These are phyloP conservation scores for Paxillus ammoniavirescens DNA, from an alignment of 768 basidiomycete genomes.

Conservation along the genomic window DNA sequence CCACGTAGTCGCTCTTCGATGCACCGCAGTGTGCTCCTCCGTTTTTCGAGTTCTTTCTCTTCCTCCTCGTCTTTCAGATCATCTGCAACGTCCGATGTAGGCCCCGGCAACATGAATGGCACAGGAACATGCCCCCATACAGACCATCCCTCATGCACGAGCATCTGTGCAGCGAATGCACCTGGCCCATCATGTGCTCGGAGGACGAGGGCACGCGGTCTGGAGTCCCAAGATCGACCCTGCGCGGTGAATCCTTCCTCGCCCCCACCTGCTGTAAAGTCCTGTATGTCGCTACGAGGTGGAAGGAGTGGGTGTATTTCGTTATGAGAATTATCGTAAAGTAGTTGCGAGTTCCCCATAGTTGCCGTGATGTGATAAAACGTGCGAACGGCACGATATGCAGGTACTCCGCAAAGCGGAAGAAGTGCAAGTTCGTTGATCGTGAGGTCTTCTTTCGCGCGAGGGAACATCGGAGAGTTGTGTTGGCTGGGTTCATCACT, in stretches of 20 bases:
- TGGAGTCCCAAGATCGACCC: slow-evolving; percentile 15
- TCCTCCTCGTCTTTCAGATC: slow-evolving; percentile 31
- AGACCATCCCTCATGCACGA: slow-evolving; percentile 65
- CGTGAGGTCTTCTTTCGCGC: slow-evolving; percentile 31
- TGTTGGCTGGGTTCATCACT: slow-evolving; percentile 10
- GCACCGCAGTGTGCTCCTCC: slow-evolving; percentile 40
- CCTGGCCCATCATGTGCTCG: slow-evolving; percentile 74
- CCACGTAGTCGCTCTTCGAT: slow-evolving; percentile 54
- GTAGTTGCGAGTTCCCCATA: slow-evolving; percentile 22
- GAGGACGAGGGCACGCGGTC: slow-evolving; percentile 57
- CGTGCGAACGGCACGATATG: slow-evolving; percentile 77
- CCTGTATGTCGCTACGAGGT: slow-evolving; percentile 22
- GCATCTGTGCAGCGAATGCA: slow-evolving; percentile 76
- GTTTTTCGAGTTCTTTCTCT: slow-evolving; percentile 37
- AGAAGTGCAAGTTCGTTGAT: slow-evolving; percentile 79
- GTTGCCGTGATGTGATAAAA: slow-evolving; percentile 40
- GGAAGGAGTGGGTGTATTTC: slow-evolving; percentile 27
- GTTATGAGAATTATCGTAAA: slow-evolving; percentile 24
- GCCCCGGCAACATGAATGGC: slow-evolving; percentile 32
- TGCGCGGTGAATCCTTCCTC: slow-evolving; percentile 13
- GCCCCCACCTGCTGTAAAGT: slow-evolving; percentile 25
- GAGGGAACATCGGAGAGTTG: slow-evolving; percentile 7
- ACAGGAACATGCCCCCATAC: slow-evolving; percentile 69
- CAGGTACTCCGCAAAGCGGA: slow-evolving; percentile 76
- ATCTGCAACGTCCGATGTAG: slow-evolving; percentile 36